Base-by-base conservation (phyloP, 2,329 filamentous ascomycete genomes). In the Diaporthe ilicicola region DNA sequence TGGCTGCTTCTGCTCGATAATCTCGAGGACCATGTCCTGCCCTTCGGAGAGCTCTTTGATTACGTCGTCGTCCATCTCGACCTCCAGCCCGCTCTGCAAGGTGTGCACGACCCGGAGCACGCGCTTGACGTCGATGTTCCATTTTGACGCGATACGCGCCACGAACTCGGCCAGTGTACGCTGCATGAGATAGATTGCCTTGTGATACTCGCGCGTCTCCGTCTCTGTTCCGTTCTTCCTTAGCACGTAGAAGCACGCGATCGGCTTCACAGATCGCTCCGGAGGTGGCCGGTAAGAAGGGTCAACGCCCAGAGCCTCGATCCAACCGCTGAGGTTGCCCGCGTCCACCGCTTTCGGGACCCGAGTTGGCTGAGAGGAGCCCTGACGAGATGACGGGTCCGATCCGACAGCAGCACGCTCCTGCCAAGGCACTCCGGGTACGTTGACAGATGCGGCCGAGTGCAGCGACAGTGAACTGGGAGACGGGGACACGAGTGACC, bases 221-320 rank as follows among this genome's bases (percentile, higher is more conserved):
- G 81, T 64, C 22, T 82, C 86, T 32, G 86, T 80, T 17, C 87
- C 81, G 64, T 88, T 83, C 72, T 81, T 87, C 77, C 86, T 90
- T 12, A 87, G 86, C 27, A 98, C 84, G 78, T 97, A 98, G 80
- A 98, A 94, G 83, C 95, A 98, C 62, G 95, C 95, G 51, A 97
- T 90, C 79, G 87, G 83, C 79, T 94, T 97, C 24, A 90, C 84
- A 10, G 87, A 84, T 70, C 88, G 89, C 76, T 97, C 93, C 0
- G 87, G 83, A 0, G 95, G 95, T 54, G 96, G 92, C 70, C 92
- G 90, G 79, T 98, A 99, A 2, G 88, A 88, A 19, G 91, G 85
- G 79, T 98, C 96, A n/a, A 98, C 94, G 39, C 94, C 96, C 9
- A 97, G 83, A 1, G 94, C 94, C 79, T 98, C 94, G 73, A 98